These are phyloP conservation scores for Elaeis guineensis DNA, from an alignment of 176 grass and related monocot species.

Conservation along the genomic window DNA sequence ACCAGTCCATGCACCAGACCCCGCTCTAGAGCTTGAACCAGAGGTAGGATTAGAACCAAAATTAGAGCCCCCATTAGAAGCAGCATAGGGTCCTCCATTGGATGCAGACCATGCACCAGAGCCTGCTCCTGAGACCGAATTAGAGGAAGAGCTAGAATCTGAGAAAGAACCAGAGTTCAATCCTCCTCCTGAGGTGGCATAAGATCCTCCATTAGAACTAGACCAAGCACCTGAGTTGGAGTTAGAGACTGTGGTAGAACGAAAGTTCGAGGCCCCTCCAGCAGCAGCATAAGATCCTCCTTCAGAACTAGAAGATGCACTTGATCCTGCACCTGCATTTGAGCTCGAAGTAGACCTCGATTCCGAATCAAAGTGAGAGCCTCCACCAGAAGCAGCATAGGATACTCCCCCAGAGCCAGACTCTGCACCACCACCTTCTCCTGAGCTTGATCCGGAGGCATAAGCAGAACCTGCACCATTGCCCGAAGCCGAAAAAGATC, in stretches of 20 bases:
- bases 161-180: not conserved
- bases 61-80: not conserved
- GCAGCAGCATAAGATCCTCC: slow-evolving; percentile 36
- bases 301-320: not conserved
- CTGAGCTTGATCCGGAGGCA: not conserved
- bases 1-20: slow-evolving; percentile 6
- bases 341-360: not conserved
- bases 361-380: not conserved
- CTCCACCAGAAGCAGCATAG: not conserved
- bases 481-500: not conserved
- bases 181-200: not conserved
- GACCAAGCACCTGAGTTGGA: slow-evolving; percentile 13
- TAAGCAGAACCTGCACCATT: not conserved
- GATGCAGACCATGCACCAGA: slow-evolving; percentile 20
- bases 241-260: not conserved
- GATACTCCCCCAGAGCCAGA: slow-evolving; percentile 1
- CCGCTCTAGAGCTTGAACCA: not conserved
- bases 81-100: not conserved
- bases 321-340: slow-evolving; percentile 16
- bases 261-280: slow-evolving; percentile 4
- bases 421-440: slow-evolving; percentile 9
- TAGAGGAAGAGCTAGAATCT: not conserved
- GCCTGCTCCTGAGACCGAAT: slow-evolving; percentile 4
- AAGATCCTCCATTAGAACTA: slow-evolving; percentile 13
- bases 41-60: not conserved